Percentiles rank a stretch among this genome's conserved stretches.
Evolutionary conservation across 2,329 filamentous ascomycete species (phyloP).

Genomic region (Diaporthe sp.): DNA sequence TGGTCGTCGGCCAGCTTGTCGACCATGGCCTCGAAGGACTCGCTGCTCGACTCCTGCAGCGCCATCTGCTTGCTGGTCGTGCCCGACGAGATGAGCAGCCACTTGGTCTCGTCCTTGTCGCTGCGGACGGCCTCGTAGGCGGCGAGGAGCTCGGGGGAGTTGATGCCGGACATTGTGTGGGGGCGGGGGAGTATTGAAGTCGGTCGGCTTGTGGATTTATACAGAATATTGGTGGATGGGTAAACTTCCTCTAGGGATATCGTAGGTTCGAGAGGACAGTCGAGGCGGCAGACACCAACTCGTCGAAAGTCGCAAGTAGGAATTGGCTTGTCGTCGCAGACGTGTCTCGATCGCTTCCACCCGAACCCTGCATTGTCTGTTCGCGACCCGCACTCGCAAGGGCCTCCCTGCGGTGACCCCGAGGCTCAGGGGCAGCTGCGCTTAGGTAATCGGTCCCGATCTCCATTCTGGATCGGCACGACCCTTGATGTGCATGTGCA

Average conservation of each 20-base stretch:
- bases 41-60: slow-evolving; percentile 69
- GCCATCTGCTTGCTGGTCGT: slow-evolving; percentile 66
- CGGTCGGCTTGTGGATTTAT: slow-evolving; percentile 22
- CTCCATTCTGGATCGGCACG: slow-evolving; percentile 6
- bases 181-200: neutral
- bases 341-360: slow-evolving; percentile 32
- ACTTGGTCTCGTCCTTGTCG: slow-evolving; percentile 75
- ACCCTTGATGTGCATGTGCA: slow-evolving; percentile 21
- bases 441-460: slow-evolving; percentile 11
- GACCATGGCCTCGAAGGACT: slow-evolving; percentile 70
- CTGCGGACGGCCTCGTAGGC: slow-evolving; percentile 77
- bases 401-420: slow-evolving; percentile 24
- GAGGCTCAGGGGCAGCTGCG: neutral
- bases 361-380: slow-evolving; percentile 27
- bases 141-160: slow-evolving; percentile 61
- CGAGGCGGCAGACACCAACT: neutral
- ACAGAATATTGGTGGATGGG: neutral
- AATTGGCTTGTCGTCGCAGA: slow-evolving; percentile 27
- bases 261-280: neutral
- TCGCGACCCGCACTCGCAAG: slow-evolving; percentile 22
- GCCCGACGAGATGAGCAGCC: slow-evolving; percentile 72
- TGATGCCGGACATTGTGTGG: slow-evolving; percentile 65
- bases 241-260: neutral
- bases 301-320: neutral
- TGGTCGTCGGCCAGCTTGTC: slow-evolving; percentile 67